Conservation (phyloP, 2,329 filamentous ascomycete genomes). For the Monilinia laxa region DNA sequence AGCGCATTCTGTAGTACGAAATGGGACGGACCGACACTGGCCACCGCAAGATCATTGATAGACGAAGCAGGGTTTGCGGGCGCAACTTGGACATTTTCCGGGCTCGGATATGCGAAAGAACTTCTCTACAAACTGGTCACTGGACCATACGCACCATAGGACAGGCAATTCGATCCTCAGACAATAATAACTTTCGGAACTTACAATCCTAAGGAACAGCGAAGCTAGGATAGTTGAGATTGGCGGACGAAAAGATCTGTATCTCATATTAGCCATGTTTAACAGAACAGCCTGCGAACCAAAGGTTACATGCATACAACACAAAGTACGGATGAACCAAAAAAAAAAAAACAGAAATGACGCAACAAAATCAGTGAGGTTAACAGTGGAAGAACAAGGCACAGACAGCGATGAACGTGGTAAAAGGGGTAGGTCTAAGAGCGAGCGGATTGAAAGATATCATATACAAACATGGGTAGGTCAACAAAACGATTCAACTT, state of each 20-base stretch:
- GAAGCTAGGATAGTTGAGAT: background rate
- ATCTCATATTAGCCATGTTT: slow-evolving; percentile 12
- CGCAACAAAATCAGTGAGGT: slow-evolving; percentile 17
- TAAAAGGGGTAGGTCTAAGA: slow-evolving; percentile 31
- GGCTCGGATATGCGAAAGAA: background rate
- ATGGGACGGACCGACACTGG: slow-evolving; percentile 31
- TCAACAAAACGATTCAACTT: slow-evolving; percentile 35
- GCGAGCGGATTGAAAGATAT: slow-evolving; percentile 36
- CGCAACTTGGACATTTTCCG: slow-evolving; percentile 26
- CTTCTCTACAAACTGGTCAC: slow-evolving; percentile 12
- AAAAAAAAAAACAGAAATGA: slow-evolving; percentile 11
- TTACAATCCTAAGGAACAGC: slow-evolving; percentile 14
- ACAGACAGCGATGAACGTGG: slow-evolving; percentile 31
- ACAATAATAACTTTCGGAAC: background rate
- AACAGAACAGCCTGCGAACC: slow-evolving; percentile 5
- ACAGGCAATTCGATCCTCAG: background rate
- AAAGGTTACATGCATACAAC: slow-evolving; percentile 16
- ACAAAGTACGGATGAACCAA: slow-evolving; percentile 11
- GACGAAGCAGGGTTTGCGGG: slow-evolving; percentile 27
- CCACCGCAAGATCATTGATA: slow-evolving; percentile 19
- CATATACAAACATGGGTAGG: slow-evolving; percentile 40
- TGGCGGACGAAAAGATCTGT: slow-evolving; percentile 2
- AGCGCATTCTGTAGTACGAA: slow-evolving; percentile 26
- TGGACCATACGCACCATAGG: background rate
- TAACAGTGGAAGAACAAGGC: slow-evolving; percentile 19